Evolutionary conservation across 257 asterid genomes (phyloP).

Genomic region (Coffea canephora): DNA sequence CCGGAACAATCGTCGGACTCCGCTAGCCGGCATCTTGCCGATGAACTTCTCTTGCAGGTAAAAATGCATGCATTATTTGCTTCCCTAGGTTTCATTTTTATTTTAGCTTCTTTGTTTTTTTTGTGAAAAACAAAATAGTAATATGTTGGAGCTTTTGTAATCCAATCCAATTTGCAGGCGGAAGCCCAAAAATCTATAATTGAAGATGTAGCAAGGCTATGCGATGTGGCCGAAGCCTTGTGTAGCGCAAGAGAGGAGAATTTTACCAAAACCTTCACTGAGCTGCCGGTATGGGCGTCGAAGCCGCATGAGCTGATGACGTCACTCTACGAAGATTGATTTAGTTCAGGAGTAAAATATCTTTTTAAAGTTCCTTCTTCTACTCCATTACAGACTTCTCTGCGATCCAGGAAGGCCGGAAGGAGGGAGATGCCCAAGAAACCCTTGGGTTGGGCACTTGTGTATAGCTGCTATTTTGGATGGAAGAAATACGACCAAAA

Average conservation of each 20-base stretch:
- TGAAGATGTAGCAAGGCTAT: conserved; percentile 38
- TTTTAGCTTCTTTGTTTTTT: neutral
- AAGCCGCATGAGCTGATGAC: conserved; percentile 54
- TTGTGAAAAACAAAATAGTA: neutral
- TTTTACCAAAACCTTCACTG: conserved; percentile 39
- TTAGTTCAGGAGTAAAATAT: too few species aligned
- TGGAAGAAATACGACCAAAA: too few species aligned
- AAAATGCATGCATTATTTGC: neutral
- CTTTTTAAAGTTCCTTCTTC: too few species aligned
- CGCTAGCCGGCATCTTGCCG: conserved; percentile 32
- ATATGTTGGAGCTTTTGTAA: neutral
- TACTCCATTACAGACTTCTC: too few species aligned
- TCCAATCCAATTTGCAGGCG: conserved; percentile 35
- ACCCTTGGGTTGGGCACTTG: neutral
- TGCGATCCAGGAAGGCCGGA: too few species aligned
- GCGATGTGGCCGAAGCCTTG: conserved; percentile 57
- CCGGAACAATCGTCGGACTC: conserved; percentile 23
- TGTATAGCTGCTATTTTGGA: neutral
- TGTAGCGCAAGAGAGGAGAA: conserved; percentile 58
- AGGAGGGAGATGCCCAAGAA: too few species aligned
- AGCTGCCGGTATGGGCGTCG: conserved; percentile 68
- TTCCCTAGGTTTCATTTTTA: too few species aligned
- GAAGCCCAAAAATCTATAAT: conserved; percentile 66
- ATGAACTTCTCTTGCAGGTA: conserved; percentile 70
- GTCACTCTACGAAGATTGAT: conserved; percentile 38